A percentile compares a stretch with the other conserved stretches of the same genome.
phyloP scores from a whole-genome alignment of 2,329 filamentous ascomycete species.

The Sporothrix globosa region DNA sequence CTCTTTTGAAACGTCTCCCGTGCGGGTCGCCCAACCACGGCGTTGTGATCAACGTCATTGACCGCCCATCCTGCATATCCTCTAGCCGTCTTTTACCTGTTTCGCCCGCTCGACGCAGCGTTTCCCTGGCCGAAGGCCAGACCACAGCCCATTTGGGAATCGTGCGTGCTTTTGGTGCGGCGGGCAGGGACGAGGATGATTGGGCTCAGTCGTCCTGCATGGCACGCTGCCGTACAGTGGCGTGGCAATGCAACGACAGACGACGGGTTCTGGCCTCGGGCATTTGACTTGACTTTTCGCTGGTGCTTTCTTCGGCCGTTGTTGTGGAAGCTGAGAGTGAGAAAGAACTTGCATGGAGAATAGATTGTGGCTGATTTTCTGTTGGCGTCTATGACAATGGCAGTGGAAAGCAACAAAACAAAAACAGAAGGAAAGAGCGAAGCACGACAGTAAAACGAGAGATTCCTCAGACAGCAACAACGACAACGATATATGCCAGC shows the following conservation, averaged over 20 bases:
- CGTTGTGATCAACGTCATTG: slow-evolving; percentile 32
- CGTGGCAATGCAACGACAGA: neutral
- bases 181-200: slow-evolving; percentile 14
- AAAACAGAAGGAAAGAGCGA: neutral
- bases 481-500: neutral
- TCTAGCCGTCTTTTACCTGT: neutral
- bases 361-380: neutral
- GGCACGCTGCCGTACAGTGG: slow-evolving; percentile 23
- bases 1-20: neutral
- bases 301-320: neutral
- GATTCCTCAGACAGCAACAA: neutral
- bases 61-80: slow-evolving; percentile 10
- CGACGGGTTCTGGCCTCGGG: neutral
- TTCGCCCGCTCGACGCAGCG: slow-evolving; percentile 19
- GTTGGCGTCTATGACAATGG: neutral
- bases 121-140: slow-evolving; percentile 24
- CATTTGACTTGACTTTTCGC: no score
- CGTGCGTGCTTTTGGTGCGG: slow-evolving; percentile 8
- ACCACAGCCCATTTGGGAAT: slow-evolving; percentile 15
- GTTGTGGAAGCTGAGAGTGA: neutral
- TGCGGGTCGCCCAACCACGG: slow-evolving; percentile 30
- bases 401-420: neutral
- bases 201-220: slow-evolving; percentile 20
- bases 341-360: slow-evolving; percentile 4
- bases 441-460: neutral